A percentile compares a stretch with the other conserved stretches of the same genome.
Evolutionary conservation across 2,329 filamentous ascomycete species (phyloP).

Genomic region (Emydomyces testavorans): DNA sequence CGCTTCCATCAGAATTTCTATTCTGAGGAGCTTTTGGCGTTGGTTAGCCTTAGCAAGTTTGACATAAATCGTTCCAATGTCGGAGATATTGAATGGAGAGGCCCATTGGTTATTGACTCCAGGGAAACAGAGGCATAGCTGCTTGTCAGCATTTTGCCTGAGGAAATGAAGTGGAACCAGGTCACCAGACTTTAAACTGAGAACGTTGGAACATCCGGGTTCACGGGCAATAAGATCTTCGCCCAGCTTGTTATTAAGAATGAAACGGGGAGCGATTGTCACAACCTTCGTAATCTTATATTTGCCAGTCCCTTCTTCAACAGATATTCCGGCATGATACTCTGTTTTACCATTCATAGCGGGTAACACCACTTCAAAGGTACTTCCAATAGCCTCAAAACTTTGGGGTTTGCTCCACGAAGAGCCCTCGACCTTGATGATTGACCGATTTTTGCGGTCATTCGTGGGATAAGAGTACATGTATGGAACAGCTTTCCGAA

Average conservation of each 20-base stretch:
- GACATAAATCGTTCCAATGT: conserved; percentile 81
- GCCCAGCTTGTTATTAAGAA: conserved; percentile 82
- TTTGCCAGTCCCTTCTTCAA: conserved; percentile 86
- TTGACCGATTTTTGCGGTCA: conserved; percentile 79
- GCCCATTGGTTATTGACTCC: conserved; percentile 97
- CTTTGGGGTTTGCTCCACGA: conserved; percentile 96
- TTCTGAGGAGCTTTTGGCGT: conserved; percentile 72
- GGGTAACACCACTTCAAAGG: conserved; percentile 72
- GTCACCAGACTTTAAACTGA: conserved; percentile 64
- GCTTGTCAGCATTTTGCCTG: conserved; percentile 69
- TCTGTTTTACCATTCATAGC: conserved; percentile 61
- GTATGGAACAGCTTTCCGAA: conserved; percentile 69
- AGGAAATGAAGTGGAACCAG: conserved; percentile 82
- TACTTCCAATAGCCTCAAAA: conserved; percentile 94
- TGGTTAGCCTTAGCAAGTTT: conserved; percentile 87
- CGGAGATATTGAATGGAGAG: conserved; percentile 92
- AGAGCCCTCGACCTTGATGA: conserved; percentile 79
- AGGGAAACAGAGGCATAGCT: conserved; percentile 83
- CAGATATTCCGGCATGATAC: conserved; percentile 80
- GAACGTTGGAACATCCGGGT: conserved; percentile 76
- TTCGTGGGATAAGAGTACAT: conserved; percentile 92
- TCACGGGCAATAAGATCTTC: conserved; percentile 86
- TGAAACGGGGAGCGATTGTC: conserved; percentile 81
- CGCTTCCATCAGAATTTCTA: conserved; percentile 84
- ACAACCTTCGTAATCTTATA: conserved; percentile 97